Evolutionary conservation across 352 stramenopile species (phyloP).

Genomic region (Phytophthora tentaculata): DNA sequence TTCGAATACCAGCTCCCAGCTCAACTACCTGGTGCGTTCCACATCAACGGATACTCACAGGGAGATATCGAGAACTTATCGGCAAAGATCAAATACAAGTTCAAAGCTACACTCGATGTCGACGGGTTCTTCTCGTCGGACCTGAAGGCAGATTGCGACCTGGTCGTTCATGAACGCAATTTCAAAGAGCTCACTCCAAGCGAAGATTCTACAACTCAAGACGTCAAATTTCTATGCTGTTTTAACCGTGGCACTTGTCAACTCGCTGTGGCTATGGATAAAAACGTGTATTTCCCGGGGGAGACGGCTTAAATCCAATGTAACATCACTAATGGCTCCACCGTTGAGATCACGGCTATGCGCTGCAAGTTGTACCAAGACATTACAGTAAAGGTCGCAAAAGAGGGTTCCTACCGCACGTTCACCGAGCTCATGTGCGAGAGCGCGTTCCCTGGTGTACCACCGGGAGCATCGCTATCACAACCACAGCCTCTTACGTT

Average conservation of each 20-base stretch:
- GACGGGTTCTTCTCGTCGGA: constrained; percentile 65
- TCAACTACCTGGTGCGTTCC: constrained; percentile 60
- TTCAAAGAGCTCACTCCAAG: constrained; percentile 48
- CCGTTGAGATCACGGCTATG: constrained; percentile 65
- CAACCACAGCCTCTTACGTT: constrained; percentile 64
- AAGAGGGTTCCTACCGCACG: constrained; percentile 34
- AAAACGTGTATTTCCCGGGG: constrained; percentile 69
- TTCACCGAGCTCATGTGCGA: constrained; percentile 51
- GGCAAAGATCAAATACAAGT: constrained; percentile 80
- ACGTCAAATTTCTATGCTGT: constrained; percentile 68
- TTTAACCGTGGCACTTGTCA: constrained; percentile 60
- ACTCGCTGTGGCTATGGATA: constrained; percentile 74
- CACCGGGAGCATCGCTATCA: constrained; percentile 34
- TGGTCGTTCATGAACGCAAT: constrained; percentile 69
- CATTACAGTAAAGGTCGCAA: constrained; percentile 39
- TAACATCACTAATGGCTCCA: constrained; percentile 65
- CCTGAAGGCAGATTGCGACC: constrained; percentile 60
- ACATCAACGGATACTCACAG: constrained; percentile 53
- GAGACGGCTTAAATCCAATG: constrained; percentile 69
- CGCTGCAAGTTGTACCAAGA: constrained; percentile 63
- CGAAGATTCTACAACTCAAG: constrained; percentile 62
- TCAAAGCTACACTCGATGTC: constrained; percentile 76
- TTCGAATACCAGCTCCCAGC: constrained; percentile 71
- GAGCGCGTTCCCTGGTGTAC: constrained; percentile 56
- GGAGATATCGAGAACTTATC: constrained; percentile 50